phyloP scores from a whole-genome alignment of 495 filamentous ascomycete genomes.

The Annulohypoxylon stygium region DNA sequence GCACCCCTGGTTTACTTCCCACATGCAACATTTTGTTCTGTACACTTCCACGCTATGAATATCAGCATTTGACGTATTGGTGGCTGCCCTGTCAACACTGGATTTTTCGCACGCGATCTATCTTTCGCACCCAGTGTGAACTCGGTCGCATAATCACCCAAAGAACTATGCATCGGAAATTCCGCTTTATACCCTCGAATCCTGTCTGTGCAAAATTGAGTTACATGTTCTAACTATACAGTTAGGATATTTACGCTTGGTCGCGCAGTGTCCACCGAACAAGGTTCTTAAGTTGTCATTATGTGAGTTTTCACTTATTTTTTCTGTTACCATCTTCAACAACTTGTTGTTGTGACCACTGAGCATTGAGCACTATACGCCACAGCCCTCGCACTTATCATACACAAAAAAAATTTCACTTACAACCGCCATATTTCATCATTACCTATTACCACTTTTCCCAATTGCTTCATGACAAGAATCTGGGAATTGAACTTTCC shows the following conservation, averaged over 20 bases:
- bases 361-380: neutral
- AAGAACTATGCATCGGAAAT: neutral
- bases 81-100: too few relatives aligned
- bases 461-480: neutral
- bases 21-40: neutral
- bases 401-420: neutral
- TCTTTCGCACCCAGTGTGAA: neutral
- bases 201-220: too few relatives aligned
- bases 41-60: too few relatives aligned
- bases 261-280: slow-evolving; percentile 13
- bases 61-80: too few relatives aligned
- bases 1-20: neutral
- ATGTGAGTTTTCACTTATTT: neutral
- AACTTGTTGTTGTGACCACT: neutral
- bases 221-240: neutral
- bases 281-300: slow-evolving; percentile 1
- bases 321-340: neutral
- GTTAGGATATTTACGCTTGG: slow-evolving; percentile 12
- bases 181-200: neutral
- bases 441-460: neutral
- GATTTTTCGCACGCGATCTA: neutral
- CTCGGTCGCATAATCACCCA: neutral
- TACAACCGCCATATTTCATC: neutral
- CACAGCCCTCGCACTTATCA: neutral
- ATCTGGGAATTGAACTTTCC: neutral